phyloP scores from a whole-genome alignment of 805 yeast genomes.

The Candida ortonii region DNA sequence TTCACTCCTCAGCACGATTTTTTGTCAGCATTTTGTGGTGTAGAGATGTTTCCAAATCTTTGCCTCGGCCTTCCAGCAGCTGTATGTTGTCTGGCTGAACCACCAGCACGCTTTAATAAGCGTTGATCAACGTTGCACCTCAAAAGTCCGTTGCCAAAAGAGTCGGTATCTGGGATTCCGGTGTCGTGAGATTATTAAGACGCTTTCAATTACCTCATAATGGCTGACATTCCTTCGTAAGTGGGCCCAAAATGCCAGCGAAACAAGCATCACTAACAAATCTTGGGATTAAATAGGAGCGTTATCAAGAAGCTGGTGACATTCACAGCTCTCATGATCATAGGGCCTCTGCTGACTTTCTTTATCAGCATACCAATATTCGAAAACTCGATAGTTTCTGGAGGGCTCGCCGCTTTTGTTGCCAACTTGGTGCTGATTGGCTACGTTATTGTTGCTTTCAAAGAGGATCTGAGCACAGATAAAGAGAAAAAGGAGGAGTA shows the following conservation, averaged over 20 bases:
- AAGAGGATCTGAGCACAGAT: constrained; percentile 49
- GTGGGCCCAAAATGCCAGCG: constrained; percentile 11
- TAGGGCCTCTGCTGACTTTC: constrained; percentile 62
- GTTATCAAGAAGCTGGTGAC: constrained; percentile 67
- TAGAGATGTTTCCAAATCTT: too few species aligned
- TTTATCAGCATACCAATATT: constrained; percentile 37
- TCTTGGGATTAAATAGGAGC: constrained; percentile 39
- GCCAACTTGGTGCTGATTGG: constrained; percentile 75
- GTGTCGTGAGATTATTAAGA: background rate
- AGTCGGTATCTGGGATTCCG: too few species aligned
- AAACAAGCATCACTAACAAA: background rate
- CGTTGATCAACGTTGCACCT: too few species aligned
- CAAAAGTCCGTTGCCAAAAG: too few species aligned
- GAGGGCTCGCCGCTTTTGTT: constrained; percentile 74
- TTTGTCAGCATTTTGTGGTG: too few species aligned
- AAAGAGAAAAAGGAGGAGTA: constrained; percentile 37
- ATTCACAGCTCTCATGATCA: constrained; percentile 75
- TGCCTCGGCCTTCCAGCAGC: too few species aligned
- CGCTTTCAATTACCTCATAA: constrained; percentile 9
- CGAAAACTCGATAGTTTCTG: constrained; percentile 62
- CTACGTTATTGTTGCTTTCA: constrained; percentile 70
- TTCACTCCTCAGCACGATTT: too few species aligned
- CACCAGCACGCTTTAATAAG: too few species aligned
- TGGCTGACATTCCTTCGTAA: constrained; percentile 39
- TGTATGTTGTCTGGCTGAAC: too few species aligned